Percentiles rank a stretch among this genome's conserved stretches.
Conservation (phyloP, 371 early-diverging fungal genomes). For the Chytridiales sp. region DNA sequence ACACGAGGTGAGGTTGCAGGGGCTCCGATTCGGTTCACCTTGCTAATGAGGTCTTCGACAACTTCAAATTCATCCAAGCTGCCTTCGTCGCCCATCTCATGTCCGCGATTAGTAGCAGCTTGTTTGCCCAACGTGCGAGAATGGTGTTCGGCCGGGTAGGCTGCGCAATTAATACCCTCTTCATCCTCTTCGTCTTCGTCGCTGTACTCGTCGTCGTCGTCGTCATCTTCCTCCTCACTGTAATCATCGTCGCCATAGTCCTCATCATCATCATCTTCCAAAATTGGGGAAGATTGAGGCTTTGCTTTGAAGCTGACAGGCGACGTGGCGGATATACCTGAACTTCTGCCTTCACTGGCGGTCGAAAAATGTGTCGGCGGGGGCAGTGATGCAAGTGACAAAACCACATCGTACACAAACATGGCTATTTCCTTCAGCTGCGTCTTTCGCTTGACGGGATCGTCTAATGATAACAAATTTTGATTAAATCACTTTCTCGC, state of each 20-base stretch:
- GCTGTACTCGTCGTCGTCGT: no score
- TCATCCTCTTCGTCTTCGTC: no score
- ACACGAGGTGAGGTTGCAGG: not conserved
- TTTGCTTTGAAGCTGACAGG: not conserved
- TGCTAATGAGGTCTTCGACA: not conserved
- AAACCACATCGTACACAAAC: conserved; percentile 23
- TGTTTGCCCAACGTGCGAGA: no score
- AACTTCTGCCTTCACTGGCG: not conserved
- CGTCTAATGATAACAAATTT: conserved; percentile 12
- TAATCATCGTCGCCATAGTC: no score
- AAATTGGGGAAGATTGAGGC: not conserved
- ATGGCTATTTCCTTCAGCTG: conserved; percentile 24
- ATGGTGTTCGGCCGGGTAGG: no score
- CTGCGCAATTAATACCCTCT: no score
- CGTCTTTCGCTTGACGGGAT: conserved; percentile 13
- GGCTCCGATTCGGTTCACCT: not conserved
- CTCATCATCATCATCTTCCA: no score
- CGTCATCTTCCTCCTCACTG: no score
- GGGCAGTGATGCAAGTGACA: conserved; percentile 23
- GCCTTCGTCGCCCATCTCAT: no score
- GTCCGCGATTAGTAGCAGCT: no score
- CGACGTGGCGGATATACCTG: not conserved
- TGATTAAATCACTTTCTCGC: not conserved
- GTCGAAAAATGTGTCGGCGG: conserved; percentile 6
- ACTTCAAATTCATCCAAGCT: no score